phyloP scores from a whole-genome alignment of 1,284 basidiomycete species.

The Sparassis latifolia region DNA sequence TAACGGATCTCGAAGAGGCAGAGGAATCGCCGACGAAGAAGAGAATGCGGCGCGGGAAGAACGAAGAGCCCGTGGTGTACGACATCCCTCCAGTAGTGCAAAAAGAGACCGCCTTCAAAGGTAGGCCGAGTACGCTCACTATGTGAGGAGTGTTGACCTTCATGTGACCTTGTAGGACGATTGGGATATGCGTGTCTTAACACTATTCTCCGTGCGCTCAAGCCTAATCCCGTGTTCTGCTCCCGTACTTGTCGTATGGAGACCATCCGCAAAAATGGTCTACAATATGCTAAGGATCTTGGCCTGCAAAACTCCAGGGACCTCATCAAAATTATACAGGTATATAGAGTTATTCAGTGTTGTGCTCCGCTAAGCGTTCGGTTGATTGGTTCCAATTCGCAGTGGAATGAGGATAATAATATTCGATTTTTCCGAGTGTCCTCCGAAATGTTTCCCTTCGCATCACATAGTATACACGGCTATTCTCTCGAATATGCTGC shows the following conservation, averaged over 20 bases:
- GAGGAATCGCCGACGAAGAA: slow-evolving; percentile 26
- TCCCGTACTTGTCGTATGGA: slow-evolving; percentile 50
- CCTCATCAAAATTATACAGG: slow-evolving; percentile 57
- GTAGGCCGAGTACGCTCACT: slow-evolving; percentile 21
- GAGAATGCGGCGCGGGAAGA: slow-evolving; percentile 37
- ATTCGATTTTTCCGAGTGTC: slow-evolving; percentile 82
- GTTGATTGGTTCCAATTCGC: slow-evolving; percentile 6
- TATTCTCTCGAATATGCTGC: slow-evolving; percentile 73
- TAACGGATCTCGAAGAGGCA: slow-evolving; percentile 17
- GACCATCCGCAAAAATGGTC: slow-evolving; percentile 70
- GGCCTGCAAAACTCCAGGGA: slow-evolving; percentile 73
- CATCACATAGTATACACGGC: slow-evolving; percentile 74
- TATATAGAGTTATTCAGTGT: slow-evolving; percentile 2
- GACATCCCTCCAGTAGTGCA: slow-evolving; percentile 63
- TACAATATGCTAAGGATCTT: slow-evolving; percentile 71
- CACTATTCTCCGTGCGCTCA: slow-evolving; percentile 68
- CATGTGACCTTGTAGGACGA: slow-evolving; percentile 32
- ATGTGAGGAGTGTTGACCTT: not conserved
- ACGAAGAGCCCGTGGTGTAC: slow-evolving; percentile 55
- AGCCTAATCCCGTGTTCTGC: slow-evolving; percentile 70
- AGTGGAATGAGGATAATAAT: slow-evolving; percentile 79
- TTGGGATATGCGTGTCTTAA: slow-evolving; percentile 83
- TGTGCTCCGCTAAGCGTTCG: not conserved
- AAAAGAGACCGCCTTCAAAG: slow-evolving; percentile 64
- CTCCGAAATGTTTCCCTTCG: slow-evolving; percentile 89